Evolutionary conservation across 306 rosid species (phyloP), one percentile per base, ranked within the genome.

Genomic region (Vigna reflexopilosa): DNA sequence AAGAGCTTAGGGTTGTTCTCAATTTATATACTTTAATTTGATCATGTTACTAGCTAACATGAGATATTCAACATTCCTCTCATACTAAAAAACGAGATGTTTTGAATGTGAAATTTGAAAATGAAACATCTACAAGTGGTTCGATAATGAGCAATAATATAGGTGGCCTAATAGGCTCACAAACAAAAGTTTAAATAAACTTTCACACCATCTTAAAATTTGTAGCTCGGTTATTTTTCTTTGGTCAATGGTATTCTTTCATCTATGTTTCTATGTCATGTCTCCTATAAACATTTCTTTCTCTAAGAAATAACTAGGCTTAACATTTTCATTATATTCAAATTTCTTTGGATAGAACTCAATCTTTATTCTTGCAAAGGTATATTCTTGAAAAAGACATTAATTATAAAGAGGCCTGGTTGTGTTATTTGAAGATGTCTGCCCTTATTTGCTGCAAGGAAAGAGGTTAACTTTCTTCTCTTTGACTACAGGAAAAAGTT

Each of bases 371-470:
- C 15, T n/a, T 34, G 70, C 4, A 12, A 3, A 30, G 34, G 34
- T 28, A 45, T 61, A 17, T 22, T 59, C 15, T 9, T 34, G 70
- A 4, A 12, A 3, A 49, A 50, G 26, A 64, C 26, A n/a, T 57
- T 7, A 47, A 22, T 58, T 58, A 34, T 32, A 45, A n/a, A 9
- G 49, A n/a, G 30, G 75, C 55, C 68, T 72, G 70, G 3, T 28
- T 75, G 12, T 72, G 68, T 19, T 63, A 47, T 68, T 78, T 80
- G 28, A 26, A 20, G 32, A 64, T 72, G 7, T 30, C 14, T 54
- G 15, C 73, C 34, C 22, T 48, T 24, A 15, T 45, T 49, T 15
- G n/a, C 10, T 1, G 28, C 47, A 32, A 55, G 67, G 47, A n/a
- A 2, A 72, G 14, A 22, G 59, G 38, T 49, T 65, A 22, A 80